Conservation (phyloP, 192 early-diverging fungal species). For the Linnemannia schmuckeri region DNA sequence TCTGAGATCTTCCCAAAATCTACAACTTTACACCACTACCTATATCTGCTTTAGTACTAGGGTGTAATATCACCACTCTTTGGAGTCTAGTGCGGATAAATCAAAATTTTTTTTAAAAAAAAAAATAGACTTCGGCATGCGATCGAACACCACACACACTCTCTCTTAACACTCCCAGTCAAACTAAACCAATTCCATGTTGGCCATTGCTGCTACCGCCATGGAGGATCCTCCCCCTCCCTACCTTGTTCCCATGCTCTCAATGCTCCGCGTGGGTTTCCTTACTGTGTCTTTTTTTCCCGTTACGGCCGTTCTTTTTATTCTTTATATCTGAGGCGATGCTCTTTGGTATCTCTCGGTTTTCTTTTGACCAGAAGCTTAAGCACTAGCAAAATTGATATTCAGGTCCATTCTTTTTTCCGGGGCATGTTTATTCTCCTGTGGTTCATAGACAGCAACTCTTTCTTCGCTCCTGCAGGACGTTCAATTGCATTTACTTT, state of each 20-base stretch:
- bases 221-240: neutral
- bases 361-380: neutral
- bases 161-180: neutral
- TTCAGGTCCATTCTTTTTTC: neutral
- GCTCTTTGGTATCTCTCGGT: neutral
- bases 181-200: neutral
- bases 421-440: neutral
- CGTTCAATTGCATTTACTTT: neutral
- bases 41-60: neutral
- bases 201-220: neutral
- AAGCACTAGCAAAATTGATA: too few species aligned
- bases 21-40: neutral
- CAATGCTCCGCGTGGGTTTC: conserved; percentile 2
- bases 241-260: neutral
- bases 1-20: neutral
- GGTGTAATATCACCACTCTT: neutral
- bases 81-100: neutral
- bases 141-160: neutral
- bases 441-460: neutral
- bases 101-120: neutral
- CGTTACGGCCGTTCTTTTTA: neutral
- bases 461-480: neutral
- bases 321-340: neutral
- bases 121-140: neutral
- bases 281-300: neutral